phyloP scores from a whole-genome alignment of 1,139 yeast genomes.

The Wickerhamomyces sp. region DNA sequence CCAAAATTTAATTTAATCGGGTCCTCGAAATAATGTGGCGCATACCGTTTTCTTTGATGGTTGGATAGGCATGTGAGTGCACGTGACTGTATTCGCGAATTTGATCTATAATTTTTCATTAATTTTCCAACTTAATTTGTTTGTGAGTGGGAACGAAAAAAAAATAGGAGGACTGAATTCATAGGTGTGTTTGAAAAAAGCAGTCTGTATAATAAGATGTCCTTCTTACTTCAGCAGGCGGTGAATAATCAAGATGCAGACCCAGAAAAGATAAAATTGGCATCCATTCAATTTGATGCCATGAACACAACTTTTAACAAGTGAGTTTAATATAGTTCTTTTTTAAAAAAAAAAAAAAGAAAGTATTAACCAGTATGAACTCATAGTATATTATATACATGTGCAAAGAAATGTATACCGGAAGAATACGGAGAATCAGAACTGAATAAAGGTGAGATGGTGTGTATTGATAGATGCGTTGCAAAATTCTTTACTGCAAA shows the following conservation, averaged over 20 bases:
- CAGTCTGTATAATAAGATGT: constrained; percentile 37
- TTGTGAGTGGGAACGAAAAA: neutral
- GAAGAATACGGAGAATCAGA: constrained; percentile 77
- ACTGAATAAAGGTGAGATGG: constrained; percentile 67
- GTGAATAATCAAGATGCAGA: constrained; percentile 42
- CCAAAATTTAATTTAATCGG: too few relatives aligned
- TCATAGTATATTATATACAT: constrained; percentile 43
- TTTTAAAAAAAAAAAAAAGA: neutral
- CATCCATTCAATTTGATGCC: constrained; percentile 73
- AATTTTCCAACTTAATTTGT: too few relatives aligned
- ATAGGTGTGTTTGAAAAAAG: neutral
- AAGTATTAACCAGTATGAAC: constrained; percentile 3
- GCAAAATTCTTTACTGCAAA: constrained; percentile 67
- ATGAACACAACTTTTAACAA: constrained; percentile 61
- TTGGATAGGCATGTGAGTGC: neutral
- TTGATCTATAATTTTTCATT: too few relatives aligned
- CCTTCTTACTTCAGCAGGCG: constrained; percentile 45
- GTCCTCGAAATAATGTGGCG: too few relatives aligned
- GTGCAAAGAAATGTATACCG: constrained; percentile 69
- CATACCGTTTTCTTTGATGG: too few relatives aligned
- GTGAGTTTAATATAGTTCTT: constrained; percentile 23
- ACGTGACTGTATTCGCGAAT: neutral
- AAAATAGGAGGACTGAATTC: neutral
- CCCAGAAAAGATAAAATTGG: constrained; percentile 62
- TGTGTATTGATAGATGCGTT: constrained; percentile 77